These are phyloP conservation scores for Amylocarpus encephaloides DNA, from an alignment of 2,329 filamentous ascomycete genomes.

Conservation along the genomic window DNA sequence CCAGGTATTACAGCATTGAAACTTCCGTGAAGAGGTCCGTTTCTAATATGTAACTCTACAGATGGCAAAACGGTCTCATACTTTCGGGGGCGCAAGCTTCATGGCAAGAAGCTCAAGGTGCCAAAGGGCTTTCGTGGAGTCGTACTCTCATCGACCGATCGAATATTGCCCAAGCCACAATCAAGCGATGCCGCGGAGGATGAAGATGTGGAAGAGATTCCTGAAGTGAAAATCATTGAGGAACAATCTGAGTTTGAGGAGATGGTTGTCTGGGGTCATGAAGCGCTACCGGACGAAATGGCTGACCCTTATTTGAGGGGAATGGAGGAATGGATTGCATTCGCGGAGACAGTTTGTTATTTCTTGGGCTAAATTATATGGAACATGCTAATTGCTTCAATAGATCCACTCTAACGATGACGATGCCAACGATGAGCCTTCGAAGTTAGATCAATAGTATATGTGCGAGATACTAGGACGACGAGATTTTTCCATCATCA, in stretches of 20 bases:
- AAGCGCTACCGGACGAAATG: conserved; percentile 52
- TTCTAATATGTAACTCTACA: conserved; percentile 24
- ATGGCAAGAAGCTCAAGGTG: conserved; percentile 58
- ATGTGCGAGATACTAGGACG: conserved; percentile 9
- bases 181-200: conserved; percentile 33
- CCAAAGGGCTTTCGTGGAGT: conserved; percentile 67
- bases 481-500: background rate
- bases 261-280: conserved; percentile 80
- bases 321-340: conserved; percentile 72
- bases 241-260: conserved; percentile 64
- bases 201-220: conserved; percentile 41
- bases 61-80: conserved; percentile 53
- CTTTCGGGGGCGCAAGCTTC: conserved; percentile 74
- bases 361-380: background rate
- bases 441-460: background rate
- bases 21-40: background rate
- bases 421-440: background rate
- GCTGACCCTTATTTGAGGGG: conserved; percentile 67
- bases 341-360: conserved; percentile 59
- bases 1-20: conserved; percentile 32
- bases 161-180: conserved; percentile 24
- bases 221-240: conserved; percentile 52
- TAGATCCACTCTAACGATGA: conserved; percentile 16
- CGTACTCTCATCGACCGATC: conserved; percentile 46
- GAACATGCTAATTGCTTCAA: conserved; percentile 6